These are phyloP conservation scores for Eucalyptus marginata DNA, from an alignment of 345 rosid species.

Conservation along the genomic window DNA sequence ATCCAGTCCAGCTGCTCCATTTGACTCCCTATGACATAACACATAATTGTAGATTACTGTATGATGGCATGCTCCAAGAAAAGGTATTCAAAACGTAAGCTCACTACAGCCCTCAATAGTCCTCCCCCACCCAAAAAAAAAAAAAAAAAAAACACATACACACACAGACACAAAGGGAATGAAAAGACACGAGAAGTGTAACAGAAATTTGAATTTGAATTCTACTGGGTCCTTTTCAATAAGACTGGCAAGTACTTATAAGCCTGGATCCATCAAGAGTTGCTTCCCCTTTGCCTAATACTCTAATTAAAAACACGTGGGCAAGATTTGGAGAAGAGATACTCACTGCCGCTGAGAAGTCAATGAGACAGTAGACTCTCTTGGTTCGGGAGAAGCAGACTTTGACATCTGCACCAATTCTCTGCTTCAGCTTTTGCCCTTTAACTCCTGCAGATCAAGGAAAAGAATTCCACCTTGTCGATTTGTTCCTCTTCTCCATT, in stretches of 20 bases:
- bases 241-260: background rate
- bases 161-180: background rate
- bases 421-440: slow-evolving; percentile 2
- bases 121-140: background rate
- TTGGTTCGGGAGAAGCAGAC: slow-evolving; percentile 35
- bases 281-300: background rate
- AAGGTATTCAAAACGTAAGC: background rate
- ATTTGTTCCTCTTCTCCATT: background rate
- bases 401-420: slow-evolving; percentile 44
- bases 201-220: background rate
- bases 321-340: background rate
- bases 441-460: slow-evolving; percentile 6
- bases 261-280: background rate
- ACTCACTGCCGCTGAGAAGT: slow-evolving; percentile 24
- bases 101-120: background rate
- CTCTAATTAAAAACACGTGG: background rate
- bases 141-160: background rate
- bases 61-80: background rate
- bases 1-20: slow-evolving; percentile 32
- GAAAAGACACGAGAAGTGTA: background rate
- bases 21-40: slow-evolving; percentile 27
- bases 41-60: background rate
- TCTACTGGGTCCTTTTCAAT: background rate
- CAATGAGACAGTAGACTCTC: slow-evolving; percentile 4
- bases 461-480: background rate